Evolutionary conservation across 2,329 filamentous ascomycete species (phyloP).

Genomic region (Fusarium protoensiforme): DNA sequence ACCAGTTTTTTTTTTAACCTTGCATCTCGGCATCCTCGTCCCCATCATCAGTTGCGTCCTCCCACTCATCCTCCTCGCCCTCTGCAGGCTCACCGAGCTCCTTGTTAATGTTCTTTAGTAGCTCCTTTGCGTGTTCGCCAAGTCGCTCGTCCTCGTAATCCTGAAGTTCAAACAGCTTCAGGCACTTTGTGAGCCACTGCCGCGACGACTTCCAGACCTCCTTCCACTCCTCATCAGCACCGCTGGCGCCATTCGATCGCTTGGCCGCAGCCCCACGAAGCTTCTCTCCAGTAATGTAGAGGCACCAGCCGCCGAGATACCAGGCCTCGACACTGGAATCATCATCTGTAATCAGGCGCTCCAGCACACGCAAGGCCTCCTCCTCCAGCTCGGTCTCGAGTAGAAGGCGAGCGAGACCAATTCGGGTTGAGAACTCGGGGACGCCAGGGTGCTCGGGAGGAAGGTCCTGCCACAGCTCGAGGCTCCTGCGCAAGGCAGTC

Average conservation of each 20-base stretch:
- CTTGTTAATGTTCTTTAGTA: constrained; percentile 71
- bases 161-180: constrained; percentile 80
- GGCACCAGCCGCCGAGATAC: constrained; percentile 96
- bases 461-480: constrained; percentile 85
- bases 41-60: constrained; percentile 63
- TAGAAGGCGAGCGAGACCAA: constrained; percentile 84
- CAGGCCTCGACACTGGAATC: constrained; percentile 95
- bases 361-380: constrained; percentile 85
- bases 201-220: constrained; percentile 78
- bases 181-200: constrained; percentile 84
- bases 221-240: constrained; percentile 63
- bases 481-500: constrained; percentile 80
- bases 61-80: constrained; percentile 66
- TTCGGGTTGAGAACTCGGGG: constrained; percentile 86
- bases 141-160: constrained; percentile 89
- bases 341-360: constrained; percentile 86
- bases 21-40: constrained; percentile 70
- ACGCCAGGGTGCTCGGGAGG: constrained; percentile 76
- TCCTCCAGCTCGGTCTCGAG: constrained; percentile 91
- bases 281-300: constrained; percentile 82
- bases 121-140: constrained; percentile 78
- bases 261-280: constrained; percentile 54
- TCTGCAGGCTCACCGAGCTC: constrained; percentile 71
- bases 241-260: constrained; percentile 44
- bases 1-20: constrained; percentile 41